These are phyloP conservation scores for Epichloe elymi DNA, from an alignment of 2,329 filamentous ascomycete species.

Conservation along the genomic window DNA sequence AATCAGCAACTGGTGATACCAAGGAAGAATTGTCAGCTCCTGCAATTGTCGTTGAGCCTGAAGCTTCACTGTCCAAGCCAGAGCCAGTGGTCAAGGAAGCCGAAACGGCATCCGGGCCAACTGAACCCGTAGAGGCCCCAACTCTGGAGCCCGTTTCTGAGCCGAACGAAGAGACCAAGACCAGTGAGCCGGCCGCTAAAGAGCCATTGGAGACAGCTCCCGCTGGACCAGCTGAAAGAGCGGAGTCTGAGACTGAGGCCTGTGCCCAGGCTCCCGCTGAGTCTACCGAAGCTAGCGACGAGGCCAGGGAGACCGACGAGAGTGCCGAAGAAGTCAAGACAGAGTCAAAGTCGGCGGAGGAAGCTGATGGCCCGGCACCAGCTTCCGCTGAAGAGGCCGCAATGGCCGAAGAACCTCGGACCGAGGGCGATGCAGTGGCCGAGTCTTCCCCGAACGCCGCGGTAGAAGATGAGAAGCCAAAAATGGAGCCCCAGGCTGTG, in stretches of 20 bases:
- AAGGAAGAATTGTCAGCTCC: background rate
- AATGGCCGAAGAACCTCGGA: background rate
- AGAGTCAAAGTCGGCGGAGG: conserved; percentile 1
- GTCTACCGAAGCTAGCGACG: background rate
- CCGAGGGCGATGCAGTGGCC: background rate
- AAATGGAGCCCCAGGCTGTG: background rate
- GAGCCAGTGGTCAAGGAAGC: background rate
- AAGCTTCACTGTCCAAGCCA: background rate
- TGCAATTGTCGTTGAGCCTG: background rate
- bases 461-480: background rate
- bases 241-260: background rate
- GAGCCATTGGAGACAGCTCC: background rate
- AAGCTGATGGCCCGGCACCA: background rate
- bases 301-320: background rate
- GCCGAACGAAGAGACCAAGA: background rate
- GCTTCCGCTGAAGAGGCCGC: background rate
- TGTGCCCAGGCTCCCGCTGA: background rate
- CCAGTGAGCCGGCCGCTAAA: background rate
- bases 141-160: background rate
- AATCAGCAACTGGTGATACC: background rate
- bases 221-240: background rate
- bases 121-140: background rate
- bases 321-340: background rate
- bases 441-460: background rate
- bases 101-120: background rate